These are phyloP conservation scores for Cladosporium sp. DNA, from an alignment of 2,329 filamentous ascomycete species.

Conservation along the genomic window DNA sequence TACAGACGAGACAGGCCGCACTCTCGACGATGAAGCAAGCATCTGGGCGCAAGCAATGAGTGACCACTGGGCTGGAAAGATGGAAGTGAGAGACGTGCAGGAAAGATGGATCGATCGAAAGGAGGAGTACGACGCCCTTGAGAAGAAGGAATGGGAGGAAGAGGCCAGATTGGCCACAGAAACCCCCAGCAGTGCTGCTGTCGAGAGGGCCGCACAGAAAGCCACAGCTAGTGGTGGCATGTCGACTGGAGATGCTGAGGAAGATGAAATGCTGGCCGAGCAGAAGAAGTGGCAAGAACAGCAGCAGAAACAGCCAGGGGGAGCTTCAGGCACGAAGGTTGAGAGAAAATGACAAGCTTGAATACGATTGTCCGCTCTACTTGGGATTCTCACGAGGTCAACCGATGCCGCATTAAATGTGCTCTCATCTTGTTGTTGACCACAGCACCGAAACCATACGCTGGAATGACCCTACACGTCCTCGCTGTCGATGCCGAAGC, in stretches of 20 bases:
- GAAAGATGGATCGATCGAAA: conserved; percentile 93
- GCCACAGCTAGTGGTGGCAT: conserved; percentile 8
- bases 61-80: conserved; percentile 56
- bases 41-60: conserved; percentile 97
- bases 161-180: conserved; percentile 52
- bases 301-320: conserved; percentile 15
- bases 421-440: conserved; percentile 13
- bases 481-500: conserved; percentile 16
- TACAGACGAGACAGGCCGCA: conserved; percentile 64
- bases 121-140: conserved; percentile 78
- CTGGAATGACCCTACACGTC: conserved; percentile 19
- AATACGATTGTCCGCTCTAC: neutral
- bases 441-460: conserved; percentile 21
- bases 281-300: conserved; percentile 27
- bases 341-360: conserved; percentile 16
- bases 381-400: neutral
- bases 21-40: conserved; percentile 43
- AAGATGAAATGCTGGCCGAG: conserved; percentile 26
- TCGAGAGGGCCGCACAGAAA: conserved; percentile 14
- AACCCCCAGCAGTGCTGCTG: conserved; percentile 23
- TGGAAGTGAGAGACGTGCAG: conserved; percentile 86
- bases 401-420: neutral
- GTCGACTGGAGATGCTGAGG: conserved; percentile 20
- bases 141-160: conserved; percentile 70
- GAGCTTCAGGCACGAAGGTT: conserved; percentile 17